phyloP scores from a whole-genome alignment of 2,329 filamentous ascomycete genomes.

The Ascosphaera apis region DNA sequence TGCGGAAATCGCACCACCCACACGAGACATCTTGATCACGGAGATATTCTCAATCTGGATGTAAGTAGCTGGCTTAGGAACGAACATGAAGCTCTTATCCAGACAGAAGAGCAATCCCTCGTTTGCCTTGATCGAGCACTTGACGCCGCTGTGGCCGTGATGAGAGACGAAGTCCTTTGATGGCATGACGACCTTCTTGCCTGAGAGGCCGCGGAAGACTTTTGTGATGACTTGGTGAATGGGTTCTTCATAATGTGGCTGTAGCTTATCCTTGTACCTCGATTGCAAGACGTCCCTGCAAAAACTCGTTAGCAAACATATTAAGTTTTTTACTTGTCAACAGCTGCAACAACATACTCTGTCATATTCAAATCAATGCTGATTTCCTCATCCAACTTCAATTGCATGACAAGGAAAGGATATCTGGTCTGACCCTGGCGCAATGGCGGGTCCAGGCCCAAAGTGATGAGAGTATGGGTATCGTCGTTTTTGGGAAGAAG shows the following conservation, averaged over 20 bases:
- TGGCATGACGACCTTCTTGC: slow-evolving; percentile 84
- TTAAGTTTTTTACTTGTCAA: neutral
- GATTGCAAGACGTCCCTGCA: slow-evolving; percentile 47
- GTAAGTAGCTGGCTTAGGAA: slow-evolving; percentile 93
- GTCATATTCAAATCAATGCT: slow-evolving; percentile 92
- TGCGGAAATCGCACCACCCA: slow-evolving; percentile 79
- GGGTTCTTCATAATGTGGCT: slow-evolving; percentile 77
- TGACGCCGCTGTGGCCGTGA: slow-evolving; percentile 83
- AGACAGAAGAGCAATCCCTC: slow-evolving; percentile 93
- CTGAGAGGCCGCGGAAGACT: slow-evolving; percentile 81
- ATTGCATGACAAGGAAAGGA: slow-evolving; percentile 96
- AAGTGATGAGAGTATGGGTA: slow-evolving; percentile 78
- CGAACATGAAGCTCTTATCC: slow-evolving; percentile 97
- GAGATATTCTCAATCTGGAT: slow-evolving; percentile 85
- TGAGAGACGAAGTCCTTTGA: slow-evolving; percentile 89
- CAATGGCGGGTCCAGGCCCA: slow-evolving; percentile 82
- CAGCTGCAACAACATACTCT: slow-evolving; percentile 25
- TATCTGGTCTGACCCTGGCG: slow-evolving; percentile 95
- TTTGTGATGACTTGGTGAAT: slow-evolving; percentile 84
- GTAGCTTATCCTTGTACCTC: slow-evolving; percentile 75
- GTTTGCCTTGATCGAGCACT: slow-evolving; percentile 99
- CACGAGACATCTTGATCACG: slow-evolving; percentile 83
- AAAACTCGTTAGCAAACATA: neutral
- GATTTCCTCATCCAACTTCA: slow-evolving; percentile 94
- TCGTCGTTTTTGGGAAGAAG: slow-evolving; percentile 97